Evolutionary conservation across 2,329 filamentous ascomycete genomes (phyloP), one percentile per base, ranked within the genome.

Genomic region (Huntiella moniliformis): DNA sequence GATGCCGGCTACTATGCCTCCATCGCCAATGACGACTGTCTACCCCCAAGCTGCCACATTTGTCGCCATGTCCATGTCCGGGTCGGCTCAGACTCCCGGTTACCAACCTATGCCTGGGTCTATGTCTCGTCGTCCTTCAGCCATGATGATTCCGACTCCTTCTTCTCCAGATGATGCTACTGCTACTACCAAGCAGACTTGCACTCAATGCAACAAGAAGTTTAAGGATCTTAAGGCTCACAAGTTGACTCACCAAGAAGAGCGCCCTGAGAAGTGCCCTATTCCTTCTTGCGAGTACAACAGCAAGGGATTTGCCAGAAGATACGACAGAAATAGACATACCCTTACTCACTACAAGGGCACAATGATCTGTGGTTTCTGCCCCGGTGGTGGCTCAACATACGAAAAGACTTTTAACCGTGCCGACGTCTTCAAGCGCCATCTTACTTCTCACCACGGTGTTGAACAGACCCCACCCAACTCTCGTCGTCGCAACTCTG

Each of bases 271-370:
- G 59, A 95, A 95, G 66, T 95, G 87, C 63, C 87, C 87, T 1
- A 94, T 94, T 54, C 70, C 80, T 48, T 91, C 79, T 0, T 95
- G 87, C 66, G 85, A 93, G 56, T 95, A 94, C 63, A 80, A 93
- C 65, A 67, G 73, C 57, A 94, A 94, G 63, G 87, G 87, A 3
- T 95, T 95, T 57, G 86, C 87, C 8, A 73, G 87, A 55, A 94
- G 94, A 63, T 95, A 95, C 59, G 87, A 95, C 67, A 93, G 93
- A 71, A 94, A 94, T 64, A 70, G 87, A 38, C 87, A 95, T 61
- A 93, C 86, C 4, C 63, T 94, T 51, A 95, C 87, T 4, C 87
- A 95, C 61, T 95, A 94, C 72, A 94, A 94, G 65, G 87, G 87
- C 36, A 94, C 83, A 42, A 94, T 94, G 87, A 84, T 94, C 17